Evolutionary conservation across 148 eudicot species (phyloP).

Genomic region (Rhododendron griersonianum): DNA sequence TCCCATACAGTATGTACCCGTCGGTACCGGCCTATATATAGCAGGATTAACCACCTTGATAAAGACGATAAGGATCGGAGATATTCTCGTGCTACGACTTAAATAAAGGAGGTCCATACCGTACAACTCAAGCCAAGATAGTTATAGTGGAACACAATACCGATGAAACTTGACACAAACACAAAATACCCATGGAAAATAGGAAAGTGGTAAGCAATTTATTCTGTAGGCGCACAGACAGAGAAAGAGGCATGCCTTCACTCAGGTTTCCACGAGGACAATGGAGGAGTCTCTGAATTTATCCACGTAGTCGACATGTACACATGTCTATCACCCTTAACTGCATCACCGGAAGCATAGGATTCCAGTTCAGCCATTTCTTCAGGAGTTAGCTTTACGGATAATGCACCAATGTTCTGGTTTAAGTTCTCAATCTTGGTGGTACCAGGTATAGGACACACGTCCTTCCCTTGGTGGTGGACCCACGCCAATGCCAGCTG

Average conservation of each 20-base stretch:
- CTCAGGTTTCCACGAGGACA: neutral
- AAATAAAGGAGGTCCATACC: neutral
- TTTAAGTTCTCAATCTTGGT: conserved; percentile 7
- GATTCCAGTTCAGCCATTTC: conserved; percentile 1
- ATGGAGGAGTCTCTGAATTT: conserved; percentile 7
- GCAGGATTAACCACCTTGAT: too few relatives aligned
- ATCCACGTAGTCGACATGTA: neutral
- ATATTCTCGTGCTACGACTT: neutral
- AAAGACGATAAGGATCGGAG: neutral
- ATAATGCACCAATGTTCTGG: neutral
- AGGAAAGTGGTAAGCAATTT: neutral
- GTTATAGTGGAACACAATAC: neutral
- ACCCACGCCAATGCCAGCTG: conserved; percentile 5
- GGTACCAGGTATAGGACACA: conserved; percentile 7
- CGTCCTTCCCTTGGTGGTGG: neutral
- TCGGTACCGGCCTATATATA: too few relatives aligned
- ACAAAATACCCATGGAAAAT: neutral
- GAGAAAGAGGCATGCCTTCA: neutral
- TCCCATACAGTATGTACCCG: too few relatives aligned
- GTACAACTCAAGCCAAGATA: neutral
- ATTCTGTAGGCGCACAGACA: neutral
- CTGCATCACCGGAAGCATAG: neutral
- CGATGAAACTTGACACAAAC: neutral
- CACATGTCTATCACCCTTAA: conserved; percentile 1
- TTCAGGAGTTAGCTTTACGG: neutral